Conservation (phyloP, 768 basidiomycete genomes). For the Rhizopogon vesiculosus region DNA sequence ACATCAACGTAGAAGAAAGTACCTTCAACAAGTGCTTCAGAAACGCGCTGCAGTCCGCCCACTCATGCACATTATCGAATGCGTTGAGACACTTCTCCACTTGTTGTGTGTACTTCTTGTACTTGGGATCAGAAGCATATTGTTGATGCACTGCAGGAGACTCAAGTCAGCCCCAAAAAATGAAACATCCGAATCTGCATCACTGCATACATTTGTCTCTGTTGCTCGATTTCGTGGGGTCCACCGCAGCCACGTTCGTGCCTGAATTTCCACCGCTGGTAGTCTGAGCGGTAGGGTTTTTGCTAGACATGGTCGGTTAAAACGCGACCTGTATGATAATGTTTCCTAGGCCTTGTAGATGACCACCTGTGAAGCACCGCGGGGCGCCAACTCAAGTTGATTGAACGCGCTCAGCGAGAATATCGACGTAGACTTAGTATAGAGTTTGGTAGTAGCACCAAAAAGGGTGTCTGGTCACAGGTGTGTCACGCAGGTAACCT, state of each 20-base stretch:
- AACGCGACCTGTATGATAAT: neutral
- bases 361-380: neutral
- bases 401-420: neutral
- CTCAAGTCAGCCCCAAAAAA: neutral
- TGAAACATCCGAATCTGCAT: neutral
- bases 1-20: constrained; percentile 5
- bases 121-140: constrained; percentile 83
- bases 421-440: neutral
- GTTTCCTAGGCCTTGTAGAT: neutral
- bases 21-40: constrained; percentile 92
- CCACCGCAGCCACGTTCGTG: neutral
- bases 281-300: neutral
- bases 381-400: neutral
- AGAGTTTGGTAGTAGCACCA: neutral
- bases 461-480: neutral
- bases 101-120: constrained; percentile 87
- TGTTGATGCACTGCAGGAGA: constrained; percentile 47
- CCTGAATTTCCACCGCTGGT: neutral
- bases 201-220: neutral
- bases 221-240: neutral
- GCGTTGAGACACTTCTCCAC: constrained; percentile 91
- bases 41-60: constrained; percentile 99
- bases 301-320: neutral
- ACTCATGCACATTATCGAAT: constrained; percentile 96
- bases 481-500: neutral